These are phyloP conservation scores for Fusarium floridanum DNA, from an alignment of 2,329 filamentous ascomycete genomes.

Conservation along the genomic window DNA sequence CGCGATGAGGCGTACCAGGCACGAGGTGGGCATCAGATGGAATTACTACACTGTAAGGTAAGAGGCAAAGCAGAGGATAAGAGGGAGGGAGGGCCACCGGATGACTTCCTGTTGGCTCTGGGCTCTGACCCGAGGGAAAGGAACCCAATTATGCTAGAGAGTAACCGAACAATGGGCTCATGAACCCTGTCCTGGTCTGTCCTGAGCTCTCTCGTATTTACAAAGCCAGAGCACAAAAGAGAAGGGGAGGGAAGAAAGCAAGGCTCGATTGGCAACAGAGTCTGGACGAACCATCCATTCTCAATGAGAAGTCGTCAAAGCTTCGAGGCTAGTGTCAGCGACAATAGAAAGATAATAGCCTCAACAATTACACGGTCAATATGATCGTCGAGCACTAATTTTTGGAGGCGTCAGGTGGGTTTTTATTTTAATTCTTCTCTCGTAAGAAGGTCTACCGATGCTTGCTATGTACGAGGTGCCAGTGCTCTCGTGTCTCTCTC, in stretches of 20 bases:
- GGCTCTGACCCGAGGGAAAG: constrained; percentile 29
- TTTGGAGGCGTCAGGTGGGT: constrained; percentile 15
- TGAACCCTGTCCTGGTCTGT: constrained; percentile 16
- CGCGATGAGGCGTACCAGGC: constrained; percentile 5
- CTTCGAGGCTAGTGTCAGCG: not conserved
- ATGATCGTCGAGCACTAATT: not conserved
- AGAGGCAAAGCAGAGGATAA: constrained; percentile 1
- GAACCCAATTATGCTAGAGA: constrained; percentile 24
- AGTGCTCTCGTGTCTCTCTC: not conserved
- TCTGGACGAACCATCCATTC: not conserved
- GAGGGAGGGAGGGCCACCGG: constrained; percentile 7
- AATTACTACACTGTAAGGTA: not conserved
- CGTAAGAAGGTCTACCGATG: constrained; percentile 21
- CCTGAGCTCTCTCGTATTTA: constrained; percentile 4
- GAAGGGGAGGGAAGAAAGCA: not conserved
- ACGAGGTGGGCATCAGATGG: not conserved
- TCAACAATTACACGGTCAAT: constrained; percentile 6
- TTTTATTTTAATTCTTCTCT: constrained; percentile 15
- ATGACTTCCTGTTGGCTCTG: constrained; percentile 38
- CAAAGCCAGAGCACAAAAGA: constrained; percentile 3
- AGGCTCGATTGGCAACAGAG: not conserved
- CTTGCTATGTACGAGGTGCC: constrained; percentile 22
- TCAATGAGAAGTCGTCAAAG: not conserved
- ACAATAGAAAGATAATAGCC: not conserved
- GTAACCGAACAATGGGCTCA: constrained; percentile 18